These are phyloP conservation scores for Panicum hallii DNA, from an alignment of 202 grass and related monocot genomes.

Conservation along the genomic window DNA sequence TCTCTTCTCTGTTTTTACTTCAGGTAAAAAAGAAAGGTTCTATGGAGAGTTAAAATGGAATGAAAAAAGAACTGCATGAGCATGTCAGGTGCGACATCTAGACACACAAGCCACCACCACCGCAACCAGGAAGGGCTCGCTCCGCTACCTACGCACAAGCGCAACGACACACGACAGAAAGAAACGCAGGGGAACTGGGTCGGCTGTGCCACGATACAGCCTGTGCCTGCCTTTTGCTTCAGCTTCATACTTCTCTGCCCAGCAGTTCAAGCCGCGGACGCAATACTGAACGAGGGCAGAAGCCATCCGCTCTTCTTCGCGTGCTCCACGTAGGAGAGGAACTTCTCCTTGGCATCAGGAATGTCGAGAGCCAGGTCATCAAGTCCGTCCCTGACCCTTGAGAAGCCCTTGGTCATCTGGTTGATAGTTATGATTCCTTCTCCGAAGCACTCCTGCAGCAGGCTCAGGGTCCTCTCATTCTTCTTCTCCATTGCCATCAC, in stretches of 20 bases:
- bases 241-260: conserved; percentile 2
- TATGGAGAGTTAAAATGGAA: conserved; percentile 57
- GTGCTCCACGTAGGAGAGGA: conserved; percentile 58
- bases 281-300: conserved; percentile 45
- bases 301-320: conserved; percentile 82
- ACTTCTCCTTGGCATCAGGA: conserved; percentile 85
- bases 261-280: conserved; percentile 41
- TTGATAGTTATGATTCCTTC: conserved; percentile 96
- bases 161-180: conserved; percentile 33
- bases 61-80: conserved; percentile 44
- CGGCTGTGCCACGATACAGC: not conserved
- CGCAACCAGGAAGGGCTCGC: conserved; percentile 51
- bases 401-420: conserved; percentile 97
- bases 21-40: conserved; percentile 43
- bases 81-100: conserved; percentile 57
- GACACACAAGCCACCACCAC: conserved; percentile 51
- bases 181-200: conserved; percentile 25
- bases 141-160: conserved; percentile 43
- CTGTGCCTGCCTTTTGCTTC: conserved; percentile 35
- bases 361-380: conserved; percentile 97
- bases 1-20: conserved; percentile 33
- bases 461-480: conserved; percentile 60
- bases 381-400: conserved; percentile 83
- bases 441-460: conserved; percentile 83
- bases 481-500: conserved; percentile 99